Evolutionary conservation across 805 yeast species (phyloP), one percentile per base, ranked within the genome.

Genomic region (Kockiozyma suomiensis): DNA sequence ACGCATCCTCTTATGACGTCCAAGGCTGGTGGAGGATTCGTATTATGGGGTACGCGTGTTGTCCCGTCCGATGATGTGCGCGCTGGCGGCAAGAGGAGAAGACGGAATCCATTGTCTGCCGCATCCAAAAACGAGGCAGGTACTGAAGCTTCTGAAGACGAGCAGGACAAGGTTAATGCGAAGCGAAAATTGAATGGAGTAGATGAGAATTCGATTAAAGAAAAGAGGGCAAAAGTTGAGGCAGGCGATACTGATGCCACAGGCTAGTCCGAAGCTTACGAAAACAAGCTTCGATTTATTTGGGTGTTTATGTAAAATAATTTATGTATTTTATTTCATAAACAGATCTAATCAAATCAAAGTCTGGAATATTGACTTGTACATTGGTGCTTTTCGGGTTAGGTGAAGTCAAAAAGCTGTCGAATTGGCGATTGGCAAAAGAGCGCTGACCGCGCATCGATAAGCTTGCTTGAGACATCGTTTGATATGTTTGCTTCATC

Each of bases 1-100:
- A 78, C 93, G 69, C 99, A 94, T 73, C 99, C 99, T 0, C 71
- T 86, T 61, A 94, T 94, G 99, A 89, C 97, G 0, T 85, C 87
- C 80, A 81, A 90, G 69, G 91, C 96, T 5, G 92, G 87, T 59
- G 98, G 97, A 35, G 99, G 99, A 0, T 93, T 84, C 72, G 72
- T 94, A 1, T 76, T 91, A 66, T 81, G 85, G 77, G 96, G 93
- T 2, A 82, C 88, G 15, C 79, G 88, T 50, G 97, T 94, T 0
- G 76, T 84, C 54, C 97, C 97, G 1, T 74, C 79, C 7, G 26
- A 41, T 8, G 54, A 50, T 17, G 65, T 54, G 21, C 55, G 54
- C 8, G 66, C 66, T 2, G 61, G 66, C 7, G 64, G 64, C 13
- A 50, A 43, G 42, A 54, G 45, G 50, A 45, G 62, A 35, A 26